A percentile compares a stretch with the other conserved stretches of the same genome.
These are phyloP conservation scores for Conticribra guillardii DNA, from an alignment of 108 stramenopile genomes.

Conservation along the genomic window DNA sequence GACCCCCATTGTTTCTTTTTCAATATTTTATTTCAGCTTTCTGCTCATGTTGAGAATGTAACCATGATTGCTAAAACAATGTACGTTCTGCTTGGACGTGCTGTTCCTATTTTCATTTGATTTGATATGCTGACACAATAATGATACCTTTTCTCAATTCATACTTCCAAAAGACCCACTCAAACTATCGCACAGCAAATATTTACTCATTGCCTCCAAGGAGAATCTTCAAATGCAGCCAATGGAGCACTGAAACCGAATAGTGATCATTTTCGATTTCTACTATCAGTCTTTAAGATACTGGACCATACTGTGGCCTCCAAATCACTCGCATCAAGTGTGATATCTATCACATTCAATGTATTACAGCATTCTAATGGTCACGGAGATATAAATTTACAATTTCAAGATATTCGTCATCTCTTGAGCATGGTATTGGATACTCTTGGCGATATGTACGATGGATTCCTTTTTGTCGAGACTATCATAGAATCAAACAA, in stretches of 20 bases:
- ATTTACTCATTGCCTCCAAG: conserved; percentile 55
- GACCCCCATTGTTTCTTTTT: background rate
- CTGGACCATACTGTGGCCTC: conserved; percentile 46
- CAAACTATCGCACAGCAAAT: conserved; percentile 57
- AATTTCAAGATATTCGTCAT: conserved; percentile 34
- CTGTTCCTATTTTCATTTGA: background rate
- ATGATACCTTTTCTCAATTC: background rate
- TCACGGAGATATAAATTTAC: background rate
- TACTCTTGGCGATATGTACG: conserved; percentile 53
- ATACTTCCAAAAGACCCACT: conserved; percentile 31
- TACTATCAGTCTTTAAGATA: conserved; percentile 57
- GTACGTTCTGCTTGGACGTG: conserved; percentile 3
- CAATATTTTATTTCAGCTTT: conserved; percentile 20
- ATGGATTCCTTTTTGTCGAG: conserved; percentile 52
- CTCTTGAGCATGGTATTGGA: conserved; percentile 48
- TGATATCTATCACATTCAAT: conserved; percentile 38
- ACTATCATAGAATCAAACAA: conserved; percentile 41
- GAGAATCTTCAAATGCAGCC: conserved; percentile 20
- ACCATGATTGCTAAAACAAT: conserved; percentile 58
- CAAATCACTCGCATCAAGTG: conserved; percentile 23
- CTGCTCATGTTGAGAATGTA: conserved; percentile 71
- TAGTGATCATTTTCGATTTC: conserved; percentile 54
- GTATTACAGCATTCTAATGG: conserved; percentile 8
- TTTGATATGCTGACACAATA: background rate
- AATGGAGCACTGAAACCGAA: conserved; percentile 1